Conservation (phyloP, 148 eudicot species). For the Nyssa sinensis region DNA sequence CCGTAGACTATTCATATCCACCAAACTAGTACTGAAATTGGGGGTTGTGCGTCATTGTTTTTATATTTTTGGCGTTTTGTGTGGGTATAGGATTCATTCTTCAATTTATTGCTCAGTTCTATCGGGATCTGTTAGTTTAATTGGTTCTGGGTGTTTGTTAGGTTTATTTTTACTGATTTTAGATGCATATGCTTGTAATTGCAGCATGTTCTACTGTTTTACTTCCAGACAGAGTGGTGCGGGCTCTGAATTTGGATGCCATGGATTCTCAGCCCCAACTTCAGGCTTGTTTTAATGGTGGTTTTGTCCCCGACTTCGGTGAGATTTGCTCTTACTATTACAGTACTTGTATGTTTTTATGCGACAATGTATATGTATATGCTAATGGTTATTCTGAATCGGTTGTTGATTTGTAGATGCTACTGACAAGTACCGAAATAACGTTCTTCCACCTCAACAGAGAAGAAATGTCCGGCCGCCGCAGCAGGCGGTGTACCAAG, state of each 20-base stretch:
- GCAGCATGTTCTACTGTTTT: constrained; percentile 44
- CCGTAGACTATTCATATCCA: neutral
- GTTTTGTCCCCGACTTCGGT: constrained; percentile 20
- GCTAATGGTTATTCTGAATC: neutral
- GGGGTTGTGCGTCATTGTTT: neutral
- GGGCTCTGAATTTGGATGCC: constrained; percentile 40
- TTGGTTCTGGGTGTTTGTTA: neutral
- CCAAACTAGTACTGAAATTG: too few relatives aligned
- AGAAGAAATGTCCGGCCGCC: constrained; percentile 11
- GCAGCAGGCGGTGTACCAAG: constrained; percentile 16
- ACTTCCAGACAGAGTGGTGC: constrained; percentile 53
- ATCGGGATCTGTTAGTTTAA: neutral
- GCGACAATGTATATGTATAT: neutral
- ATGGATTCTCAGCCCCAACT: constrained; percentile 23
- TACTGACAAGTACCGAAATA: constrained; percentile 24
- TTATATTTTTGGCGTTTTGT: neutral
- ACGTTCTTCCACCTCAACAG: constrained; percentile 18
- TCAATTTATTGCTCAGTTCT: neutral
- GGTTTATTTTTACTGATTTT: neutral
- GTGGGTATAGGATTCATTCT: too few relatives aligned
- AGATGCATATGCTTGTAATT: too few relatives aligned
- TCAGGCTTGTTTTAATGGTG: constrained; percentile 8
- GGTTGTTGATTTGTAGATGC: constrained; percentile 12
- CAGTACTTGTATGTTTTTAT: neutral
- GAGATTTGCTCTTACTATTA: neutral